These are phyloP conservation scores for Aspergillus calidoustus DNA, from an alignment of 2,329 filamentous ascomycete genomes.

Conservation along the genomic window DNA sequence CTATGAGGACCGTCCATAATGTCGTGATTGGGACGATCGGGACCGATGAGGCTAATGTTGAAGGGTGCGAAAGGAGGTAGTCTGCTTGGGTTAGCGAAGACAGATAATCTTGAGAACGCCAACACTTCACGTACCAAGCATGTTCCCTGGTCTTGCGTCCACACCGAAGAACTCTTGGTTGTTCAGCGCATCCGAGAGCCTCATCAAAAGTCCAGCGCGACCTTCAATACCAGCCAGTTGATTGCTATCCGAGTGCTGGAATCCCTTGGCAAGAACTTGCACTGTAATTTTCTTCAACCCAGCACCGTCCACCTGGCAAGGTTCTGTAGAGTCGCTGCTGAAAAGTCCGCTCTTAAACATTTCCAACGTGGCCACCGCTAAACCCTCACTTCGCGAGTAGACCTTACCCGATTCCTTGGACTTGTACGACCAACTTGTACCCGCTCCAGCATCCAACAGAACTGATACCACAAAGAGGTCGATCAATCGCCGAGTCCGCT, in stretches of 20 bases:
- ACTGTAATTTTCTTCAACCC: conserved; percentile 76
- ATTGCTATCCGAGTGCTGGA: conserved; percentile 83
- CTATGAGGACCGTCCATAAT: conserved; percentile 88
- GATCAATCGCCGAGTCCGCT: conserved; percentile 60
- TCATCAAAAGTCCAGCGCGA: conserved; percentile 75
- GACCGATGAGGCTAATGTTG: conserved; percentile 84
- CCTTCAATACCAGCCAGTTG: conserved; percentile 84
- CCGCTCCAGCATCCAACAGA: conserved; percentile 74
- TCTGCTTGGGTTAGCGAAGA: conserved; percentile 57
- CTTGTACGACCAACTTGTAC: conserved; percentile 89
- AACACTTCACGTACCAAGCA: conserved; percentile 70
- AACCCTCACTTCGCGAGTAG: conserved; percentile 84
- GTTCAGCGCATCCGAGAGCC: conserved; percentile 75
- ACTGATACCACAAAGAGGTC: conserved; percentile 68
- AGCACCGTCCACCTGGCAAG: conserved; percentile 85
- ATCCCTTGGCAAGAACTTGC: conserved; percentile 74
- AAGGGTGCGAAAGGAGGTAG: conserved; percentile 88
- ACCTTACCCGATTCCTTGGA: conserved; percentile 83
- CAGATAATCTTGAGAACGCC: neutral
- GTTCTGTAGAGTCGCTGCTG: conserved; percentile 79
- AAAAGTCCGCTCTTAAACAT: conserved; percentile 96
- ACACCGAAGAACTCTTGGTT: conserved; percentile 84
- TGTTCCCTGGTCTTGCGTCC: conserved; percentile 85
- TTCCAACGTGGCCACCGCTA: conserved; percentile 77
- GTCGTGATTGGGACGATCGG: conserved; percentile 86